Conservation (phyloP, 495 filamentous ascomycete genomes). For the Aspergillus coremiiformis region DNA sequence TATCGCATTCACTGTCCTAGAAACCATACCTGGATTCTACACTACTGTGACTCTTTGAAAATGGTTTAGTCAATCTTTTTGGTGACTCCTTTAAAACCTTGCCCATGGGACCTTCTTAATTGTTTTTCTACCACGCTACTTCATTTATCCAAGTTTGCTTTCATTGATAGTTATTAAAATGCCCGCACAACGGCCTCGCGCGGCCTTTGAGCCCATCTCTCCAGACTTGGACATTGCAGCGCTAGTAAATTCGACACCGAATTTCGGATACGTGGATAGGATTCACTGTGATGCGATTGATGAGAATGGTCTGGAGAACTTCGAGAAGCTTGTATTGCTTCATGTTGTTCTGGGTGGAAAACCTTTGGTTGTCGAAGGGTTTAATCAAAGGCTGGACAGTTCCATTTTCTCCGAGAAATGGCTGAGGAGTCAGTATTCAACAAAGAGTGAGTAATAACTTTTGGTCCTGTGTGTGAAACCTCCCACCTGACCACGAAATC, state of each 20-base stretch:
- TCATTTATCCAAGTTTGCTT: neutral
- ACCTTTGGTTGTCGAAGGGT: constrained; percentile 84
- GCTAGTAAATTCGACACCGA: constrained; percentile 68
- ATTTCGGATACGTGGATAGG: constrained; percentile 73
- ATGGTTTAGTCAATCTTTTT: neutral
- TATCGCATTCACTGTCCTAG: too few species aligned
- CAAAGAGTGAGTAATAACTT: constrained; percentile 53
- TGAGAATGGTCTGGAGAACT: constrained; percentile 59
- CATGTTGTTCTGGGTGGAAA: constrained; percentile 78
- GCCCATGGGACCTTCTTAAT: neutral
- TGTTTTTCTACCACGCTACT: too few species aligned
- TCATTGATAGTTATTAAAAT: constrained; percentile 33
- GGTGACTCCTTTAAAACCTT: neutral
- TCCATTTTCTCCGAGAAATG: constrained; percentile 72
- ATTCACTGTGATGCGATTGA: constrained; percentile 69
- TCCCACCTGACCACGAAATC: neutral
- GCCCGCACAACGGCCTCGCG: constrained; percentile 59
- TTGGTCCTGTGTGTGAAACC: neutral
- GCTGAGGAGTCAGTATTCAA: constrained; percentile 64
- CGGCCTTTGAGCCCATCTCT: constrained; percentile 73
- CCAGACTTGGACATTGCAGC: constrained; percentile 69
- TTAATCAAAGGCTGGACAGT: constrained; percentile 56
- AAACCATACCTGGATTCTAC: too few species aligned
- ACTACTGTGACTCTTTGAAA: too few species aligned
- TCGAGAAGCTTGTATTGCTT: constrained; percentile 70